Evolutionary conservation across 768 basidiomycete species (phyloP), one percentile per base, ranked within the genome.

Genomic region (Mycena alexandri): DNA sequence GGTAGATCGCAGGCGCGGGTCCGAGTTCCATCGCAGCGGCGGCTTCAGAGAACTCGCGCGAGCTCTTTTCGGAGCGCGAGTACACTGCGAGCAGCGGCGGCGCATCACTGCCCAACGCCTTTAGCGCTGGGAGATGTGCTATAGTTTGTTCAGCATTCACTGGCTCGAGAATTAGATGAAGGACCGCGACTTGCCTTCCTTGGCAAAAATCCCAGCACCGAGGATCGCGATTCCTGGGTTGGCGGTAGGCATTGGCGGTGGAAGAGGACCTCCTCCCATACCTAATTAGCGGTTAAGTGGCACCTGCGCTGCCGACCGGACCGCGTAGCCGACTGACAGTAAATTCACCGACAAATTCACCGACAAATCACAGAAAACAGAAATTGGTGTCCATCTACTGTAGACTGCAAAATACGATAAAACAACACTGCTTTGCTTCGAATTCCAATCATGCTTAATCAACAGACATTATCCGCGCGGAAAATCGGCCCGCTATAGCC

Each of bases 121-220:
- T 84, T 56, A 95, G 83, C 19, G 91, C 89, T 42, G 94, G 94
- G n/a, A 95, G 82, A 77, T 96, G 92, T 29, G 93, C 93, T 89
- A 79, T 70, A 71, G 56, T 53, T 61, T 54, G 46, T 42, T 67
- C 52, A 73, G 74, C 76, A 59, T 53, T 29, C 29, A 29, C 41
- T 36, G 10, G 25, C 33, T 19, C 21, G 50, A 63, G 77, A 76
- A 70, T 63, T 56, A 61, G 36, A 65, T 17, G 44, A 70, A 73
- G 73, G n/a, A n/a, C n/a, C 65, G 63, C 69, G 68, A 24, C 86
- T 52, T 72, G 90, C 92, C 91, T 83, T 90, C 88, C 71, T 83
- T 89, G 59, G 90, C 91, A 71, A 93, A 93, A 63, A 94, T 84
- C 22, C 94, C 93, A 54, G 92, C 89, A 67, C 93, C 93, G 50